Conservation (phyloP, 2,329 filamentous ascomycete species). For the Penicillium palitans region DNA sequence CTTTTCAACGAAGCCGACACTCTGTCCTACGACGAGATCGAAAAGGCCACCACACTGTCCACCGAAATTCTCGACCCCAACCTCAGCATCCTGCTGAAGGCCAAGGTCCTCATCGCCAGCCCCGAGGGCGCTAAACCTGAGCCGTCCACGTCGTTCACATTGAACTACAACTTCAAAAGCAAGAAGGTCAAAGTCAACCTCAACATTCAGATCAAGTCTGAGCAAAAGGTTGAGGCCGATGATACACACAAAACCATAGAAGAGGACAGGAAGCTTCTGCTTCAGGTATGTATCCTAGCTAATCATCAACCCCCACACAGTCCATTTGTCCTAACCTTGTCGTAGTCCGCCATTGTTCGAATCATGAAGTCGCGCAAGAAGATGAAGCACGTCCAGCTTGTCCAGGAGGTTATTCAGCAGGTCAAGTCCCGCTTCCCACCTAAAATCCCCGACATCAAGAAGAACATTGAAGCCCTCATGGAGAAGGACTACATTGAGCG, state of each 20-base stretch:
- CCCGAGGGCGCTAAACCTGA: conserved; percentile 74
- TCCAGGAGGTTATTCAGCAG: conserved; percentile 93
- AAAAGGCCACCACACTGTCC: conserved; percentile 74
- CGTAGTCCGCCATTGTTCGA: conserved; percentile 91
- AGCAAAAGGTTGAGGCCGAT: conserved; percentile 92
- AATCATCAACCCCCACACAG: conserved; percentile 17
- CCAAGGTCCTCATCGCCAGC: conserved; percentile 76
- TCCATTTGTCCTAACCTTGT: conserved; percentile 14
- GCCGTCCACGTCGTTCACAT: conserved; percentile 73
- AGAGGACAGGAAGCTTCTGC: conserved; percentile 91
- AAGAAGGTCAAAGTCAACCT: conserved; percentile 98
- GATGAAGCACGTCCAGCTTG: conserved; percentile 95
- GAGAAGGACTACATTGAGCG: conserved; percentile 99
- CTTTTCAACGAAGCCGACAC: conserved; percentile 91
- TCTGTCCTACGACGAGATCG: conserved; percentile 84
- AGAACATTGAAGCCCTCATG: conserved; percentile 96
- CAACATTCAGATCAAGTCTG: conserved; percentile 90
- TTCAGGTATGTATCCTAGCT: conserved; percentile 70
- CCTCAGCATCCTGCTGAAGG: conserved; percentile 83
- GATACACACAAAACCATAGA: conserved; percentile 99
- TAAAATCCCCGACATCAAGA: conserved; percentile 95
- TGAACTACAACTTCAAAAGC: conserved; percentile 96
- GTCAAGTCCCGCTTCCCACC: conserved; percentile 91
- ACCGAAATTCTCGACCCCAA: conserved; percentile 84
- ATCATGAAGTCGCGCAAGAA: conserved; percentile 99